A percentile compares a stretch with the other conserved stretches of the same genome.
These are phyloP conservation scores for Exophiala oligosperma DNA, from an alignment of 2,329 filamentous ascomycete genomes.

Conservation along the genomic window DNA sequence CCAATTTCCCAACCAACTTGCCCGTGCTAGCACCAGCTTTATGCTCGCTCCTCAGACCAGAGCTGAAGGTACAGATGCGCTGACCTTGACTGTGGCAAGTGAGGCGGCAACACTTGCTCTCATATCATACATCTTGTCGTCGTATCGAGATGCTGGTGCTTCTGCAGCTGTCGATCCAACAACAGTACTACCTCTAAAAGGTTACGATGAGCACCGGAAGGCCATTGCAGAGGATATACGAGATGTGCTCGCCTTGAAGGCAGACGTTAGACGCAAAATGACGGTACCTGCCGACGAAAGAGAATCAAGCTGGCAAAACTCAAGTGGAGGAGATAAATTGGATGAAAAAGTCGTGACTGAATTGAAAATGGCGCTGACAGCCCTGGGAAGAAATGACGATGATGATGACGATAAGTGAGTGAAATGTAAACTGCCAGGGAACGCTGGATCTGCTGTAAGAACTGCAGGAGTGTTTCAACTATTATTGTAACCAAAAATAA, in stretches of 20 bases:
- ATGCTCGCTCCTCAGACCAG: conserved; percentile 51
- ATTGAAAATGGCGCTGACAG: conserved; percentile 56
- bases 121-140: conserved; percentile 69
- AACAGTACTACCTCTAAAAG: conserved; percentile 65
- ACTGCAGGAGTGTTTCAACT: too few relatives aligned
- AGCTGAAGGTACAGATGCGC: conserved; percentile 39
- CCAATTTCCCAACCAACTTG: conserved; percentile 78
- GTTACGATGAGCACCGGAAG: conserved; percentile 64
- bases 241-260: conserved; percentile 53
- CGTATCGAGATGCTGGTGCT: conserved; percentile 64
- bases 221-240: conserved; percentile 75
- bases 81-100: conserved; percentile 28
- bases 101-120: conserved; percentile 61
- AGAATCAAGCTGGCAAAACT: conserved; percentile 63
- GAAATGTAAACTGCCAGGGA: not conserved
- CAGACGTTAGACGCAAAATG: conserved; percentile 55
- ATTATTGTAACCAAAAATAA: too few relatives aligned
- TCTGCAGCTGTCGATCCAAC: conserved; percentile 57
- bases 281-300: conserved; percentile 71
- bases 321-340: conserved; percentile 55
- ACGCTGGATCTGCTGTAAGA: too few relatives aligned
- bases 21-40: conserved; percentile 70
- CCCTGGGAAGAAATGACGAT: conserved; percentile 41
- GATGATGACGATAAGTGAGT: conserved; percentile 24
- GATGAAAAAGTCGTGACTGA: conserved; percentile 75